phyloP scores from a whole-genome alignment of 2,329 filamentous ascomycete species.

The Fusarium multiceps region DNA sequence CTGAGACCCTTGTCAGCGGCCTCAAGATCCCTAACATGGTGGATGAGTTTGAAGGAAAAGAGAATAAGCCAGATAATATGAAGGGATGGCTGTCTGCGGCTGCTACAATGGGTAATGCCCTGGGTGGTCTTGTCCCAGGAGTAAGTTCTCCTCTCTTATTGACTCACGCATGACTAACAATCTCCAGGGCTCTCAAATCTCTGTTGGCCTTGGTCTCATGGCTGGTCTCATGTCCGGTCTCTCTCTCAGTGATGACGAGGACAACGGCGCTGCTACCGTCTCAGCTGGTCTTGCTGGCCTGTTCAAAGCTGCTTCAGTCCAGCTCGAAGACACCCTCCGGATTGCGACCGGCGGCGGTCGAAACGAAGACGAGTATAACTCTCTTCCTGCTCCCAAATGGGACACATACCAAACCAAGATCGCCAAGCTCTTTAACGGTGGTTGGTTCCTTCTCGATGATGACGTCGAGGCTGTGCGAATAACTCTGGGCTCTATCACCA shows the following conservation, averaged over 20 bases:
- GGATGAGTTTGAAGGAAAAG: neutral
- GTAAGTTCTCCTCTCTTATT: neutral
- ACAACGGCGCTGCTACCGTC: neutral
- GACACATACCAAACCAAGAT: constrained; percentile 29
- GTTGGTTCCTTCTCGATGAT: constrained; percentile 34
- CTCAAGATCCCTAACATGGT: constrained; percentile 22
- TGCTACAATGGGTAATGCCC: neutral
- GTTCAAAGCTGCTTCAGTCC: neutral
- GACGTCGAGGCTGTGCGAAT: constrained; percentile 21
- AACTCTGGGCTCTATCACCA: constrained; percentile 16
- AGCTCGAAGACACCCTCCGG: constrained; percentile 9
- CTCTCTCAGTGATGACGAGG: neutral
- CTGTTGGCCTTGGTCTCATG: constrained; percentile 5
- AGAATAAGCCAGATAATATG: neutral
- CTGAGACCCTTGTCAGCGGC: constrained; percentile 6
- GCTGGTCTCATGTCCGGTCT: neutral
- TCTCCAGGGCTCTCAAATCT: neutral
- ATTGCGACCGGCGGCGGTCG: constrained; percentile 7
- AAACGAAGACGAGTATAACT: constrained; percentile 13
- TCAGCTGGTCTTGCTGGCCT: neutral
- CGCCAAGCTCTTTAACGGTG: constrained; percentile 34
- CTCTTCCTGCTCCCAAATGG: constrained; percentile 13
- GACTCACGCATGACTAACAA: rapidly evolving
- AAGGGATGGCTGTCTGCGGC: constrained; percentile 13
- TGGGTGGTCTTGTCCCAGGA: constrained; percentile 13